phyloP scores from a whole-genome alignment of 106 monocot species.

The Xerophyta viscosa region DNA sequence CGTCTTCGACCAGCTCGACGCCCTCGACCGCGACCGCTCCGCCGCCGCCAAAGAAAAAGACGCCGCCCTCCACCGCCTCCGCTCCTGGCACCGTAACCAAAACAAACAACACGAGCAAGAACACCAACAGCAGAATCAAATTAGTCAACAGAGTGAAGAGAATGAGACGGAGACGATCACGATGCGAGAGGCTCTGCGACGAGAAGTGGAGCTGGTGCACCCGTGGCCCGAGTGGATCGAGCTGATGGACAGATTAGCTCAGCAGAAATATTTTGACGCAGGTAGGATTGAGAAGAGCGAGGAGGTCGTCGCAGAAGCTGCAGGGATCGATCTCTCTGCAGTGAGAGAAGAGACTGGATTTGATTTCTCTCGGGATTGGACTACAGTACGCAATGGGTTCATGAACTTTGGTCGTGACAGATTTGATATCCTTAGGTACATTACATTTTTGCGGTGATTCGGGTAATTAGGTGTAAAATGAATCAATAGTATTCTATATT shows the following conservation, averaged over 20 bases:
- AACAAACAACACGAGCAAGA: background rate
- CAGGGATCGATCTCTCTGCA: constrained; percentile 38
- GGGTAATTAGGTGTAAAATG: no score
- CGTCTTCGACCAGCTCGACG: constrained; percentile 91
- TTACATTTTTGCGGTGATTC: no score
- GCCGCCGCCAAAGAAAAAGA: constrained; percentile 30
- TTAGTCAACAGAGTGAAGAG: background rate
- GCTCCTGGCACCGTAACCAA: constrained; percentile 57
- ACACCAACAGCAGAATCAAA: background rate
- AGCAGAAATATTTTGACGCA: constrained; percentile 79
- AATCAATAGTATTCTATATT: no score
- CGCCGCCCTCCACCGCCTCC: constrained; percentile 80
- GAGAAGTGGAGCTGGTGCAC: constrained; percentile 81
- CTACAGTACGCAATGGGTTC: constrained; percentile 63
- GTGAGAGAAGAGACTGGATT: constrained; percentile 35
- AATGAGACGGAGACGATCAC: background rate
- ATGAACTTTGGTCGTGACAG: constrained; percentile 89
- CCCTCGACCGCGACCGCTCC: constrained; percentile 52
- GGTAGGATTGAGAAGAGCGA: constrained; percentile 28
- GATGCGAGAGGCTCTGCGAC: constrained; percentile 21
- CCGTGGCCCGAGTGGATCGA: constrained; percentile 99
- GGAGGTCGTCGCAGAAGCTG: constrained; percentile 26
- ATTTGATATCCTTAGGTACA: constrained; percentile 72
- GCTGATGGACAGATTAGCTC: constrained; percentile 65
- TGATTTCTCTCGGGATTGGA: constrained; percentile 83